Evolutionary conservation across 139 green algal genomes (phyloP).

Genomic region (Chlamydomonas incerta): DNA sequence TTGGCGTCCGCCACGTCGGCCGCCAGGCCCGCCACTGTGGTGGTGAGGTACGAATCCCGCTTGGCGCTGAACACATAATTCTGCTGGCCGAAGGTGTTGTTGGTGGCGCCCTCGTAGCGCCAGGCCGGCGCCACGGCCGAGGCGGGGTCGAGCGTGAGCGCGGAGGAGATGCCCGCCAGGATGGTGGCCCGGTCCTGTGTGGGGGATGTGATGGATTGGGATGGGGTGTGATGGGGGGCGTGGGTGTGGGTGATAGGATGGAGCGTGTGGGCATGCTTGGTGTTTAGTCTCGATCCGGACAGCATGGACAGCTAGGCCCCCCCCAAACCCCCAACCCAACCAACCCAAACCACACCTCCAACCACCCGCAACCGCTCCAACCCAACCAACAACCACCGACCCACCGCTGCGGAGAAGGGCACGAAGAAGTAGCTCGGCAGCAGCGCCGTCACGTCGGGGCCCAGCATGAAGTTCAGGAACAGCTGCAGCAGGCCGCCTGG

Average conservation of each 20-base stretch:
- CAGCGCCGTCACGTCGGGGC: neutral
- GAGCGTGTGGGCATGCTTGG: too few species aligned
- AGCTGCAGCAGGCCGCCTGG: conserved; percentile 5
- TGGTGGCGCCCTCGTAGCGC: neutral
- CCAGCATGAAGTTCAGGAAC: conserved; percentile 22
- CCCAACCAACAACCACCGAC: neutral
- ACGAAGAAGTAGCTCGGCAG: conserved; percentile 6
- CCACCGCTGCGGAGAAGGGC: neutral
- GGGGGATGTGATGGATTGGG: too few species aligned
- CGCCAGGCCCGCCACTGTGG: neutral
- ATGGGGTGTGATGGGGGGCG: too few species aligned
- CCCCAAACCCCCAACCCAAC: too few species aligned
- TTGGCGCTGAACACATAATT: conserved; percentile 16
- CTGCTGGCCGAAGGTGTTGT: neutral
- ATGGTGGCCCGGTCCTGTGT: too few species aligned
- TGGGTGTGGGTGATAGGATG: too few species aligned
- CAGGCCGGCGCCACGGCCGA: neutral
- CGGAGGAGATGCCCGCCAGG: too few species aligned
- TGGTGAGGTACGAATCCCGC: conserved; percentile 8
- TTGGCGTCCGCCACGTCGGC: neutral
- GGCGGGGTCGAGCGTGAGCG: neutral
- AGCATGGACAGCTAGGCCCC: too few species aligned
- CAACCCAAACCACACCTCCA: too few species aligned
- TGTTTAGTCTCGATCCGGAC: too few species aligned
- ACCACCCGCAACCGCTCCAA: too few species aligned